These are phyloP conservation scores for Mucuna pruriens DNA, from an alignment of 306 rosid species.

Conservation along the genomic window DNA sequence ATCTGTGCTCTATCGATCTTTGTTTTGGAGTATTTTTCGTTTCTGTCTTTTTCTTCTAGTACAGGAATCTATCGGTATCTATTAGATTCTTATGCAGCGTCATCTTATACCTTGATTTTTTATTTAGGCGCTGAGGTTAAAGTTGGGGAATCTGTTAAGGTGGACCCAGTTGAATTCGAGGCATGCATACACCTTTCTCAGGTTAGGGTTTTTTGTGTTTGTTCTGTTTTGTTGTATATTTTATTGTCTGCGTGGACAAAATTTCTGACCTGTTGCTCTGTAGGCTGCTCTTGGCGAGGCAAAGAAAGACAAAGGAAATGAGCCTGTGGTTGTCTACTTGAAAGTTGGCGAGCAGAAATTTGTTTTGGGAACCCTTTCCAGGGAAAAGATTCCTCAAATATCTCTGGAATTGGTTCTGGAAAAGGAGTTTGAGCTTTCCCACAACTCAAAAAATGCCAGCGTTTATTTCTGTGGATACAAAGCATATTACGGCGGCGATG, in stretches of 20 bases:
- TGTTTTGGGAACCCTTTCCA: constrained; percentile 72
- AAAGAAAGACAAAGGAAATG: constrained; percentile 63
- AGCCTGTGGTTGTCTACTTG: constrained; percentile 50
- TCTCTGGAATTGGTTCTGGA: constrained; percentile 78
- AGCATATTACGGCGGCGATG: constrained; percentile 25
- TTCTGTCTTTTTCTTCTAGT: background rate
- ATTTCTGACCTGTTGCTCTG: background rate
- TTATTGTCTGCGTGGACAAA: background rate
- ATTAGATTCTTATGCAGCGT: background rate
- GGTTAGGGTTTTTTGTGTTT: constrained; percentile 48
- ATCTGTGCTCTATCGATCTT: background rate
- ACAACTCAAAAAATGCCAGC: constrained; percentile 69
- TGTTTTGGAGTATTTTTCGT: background rate
- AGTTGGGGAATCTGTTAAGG: constrained; percentile 67
- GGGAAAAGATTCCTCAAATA: constrained; percentile 72
- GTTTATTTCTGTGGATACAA: constrained; percentile 77
- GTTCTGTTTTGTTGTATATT: background rate
- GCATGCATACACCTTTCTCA: constrained; percentile 77
- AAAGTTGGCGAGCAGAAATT: constrained; percentile 66
- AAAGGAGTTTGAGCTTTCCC: constrained; percentile 84
- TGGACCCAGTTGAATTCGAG: constrained; percentile 42
- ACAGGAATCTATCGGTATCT: too few relatives aligned
- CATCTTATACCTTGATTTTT: background rate
- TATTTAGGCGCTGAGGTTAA: constrained; percentile 83
- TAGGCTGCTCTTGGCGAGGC: constrained; percentile 86